Base-by-base conservation (phyloP, 495 filamentous ascomycete species). In the Hypomontagnella monticulosa region DNA sequence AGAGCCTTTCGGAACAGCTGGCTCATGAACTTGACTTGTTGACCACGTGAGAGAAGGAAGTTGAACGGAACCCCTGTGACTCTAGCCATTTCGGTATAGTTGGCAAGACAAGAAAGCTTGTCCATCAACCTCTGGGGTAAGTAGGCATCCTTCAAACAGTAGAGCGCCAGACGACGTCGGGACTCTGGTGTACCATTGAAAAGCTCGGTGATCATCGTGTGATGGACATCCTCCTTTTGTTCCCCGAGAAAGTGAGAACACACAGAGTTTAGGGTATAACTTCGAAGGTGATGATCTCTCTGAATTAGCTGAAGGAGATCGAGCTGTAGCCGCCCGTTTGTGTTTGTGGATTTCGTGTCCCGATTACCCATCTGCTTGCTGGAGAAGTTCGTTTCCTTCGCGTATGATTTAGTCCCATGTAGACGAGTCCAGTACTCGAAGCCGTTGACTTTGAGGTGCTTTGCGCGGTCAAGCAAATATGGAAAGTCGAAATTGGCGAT, bases 331-430 rank as follows among this genome's bases (percentile, higher is more conserved):
- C 95, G 86, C 10, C 95, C 95, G 67, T 95, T 93, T 11, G 92
- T 99, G 67, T 98, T 98, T 4, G 93, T 97, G 8, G 89, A 76
- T 68, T 97, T 96, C 2, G 91, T 96, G 67, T 98, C 93, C 44
- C 95, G 90, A 72, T 91, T 97, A 37, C 95, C 95, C 91, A 99
- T 97, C 76, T 99, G 95, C 77, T 99, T 99, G 80, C 93, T 97
- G 2, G 91, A 93, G 71, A 99, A 91, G 67, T 91, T 98, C 3
- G 90, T 84, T 0, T 92, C 86, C 62, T 86, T 96, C 1, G 87
- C 78, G 11, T 85, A 77, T 0, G 94, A 93, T 64, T 75, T 83
- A 6, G 84, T 80, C 11, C 79, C 85, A 38, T 80, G 85, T 49
- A 96, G 74, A 61, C 95, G 83, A 1, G 93, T 90, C 91, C 91